Percentiles rank a stretch among this genome's conserved stretches.
Evolutionary conservation across 306 rosid species (phyloP).

Genomic region (Acacia confusa): DNA sequence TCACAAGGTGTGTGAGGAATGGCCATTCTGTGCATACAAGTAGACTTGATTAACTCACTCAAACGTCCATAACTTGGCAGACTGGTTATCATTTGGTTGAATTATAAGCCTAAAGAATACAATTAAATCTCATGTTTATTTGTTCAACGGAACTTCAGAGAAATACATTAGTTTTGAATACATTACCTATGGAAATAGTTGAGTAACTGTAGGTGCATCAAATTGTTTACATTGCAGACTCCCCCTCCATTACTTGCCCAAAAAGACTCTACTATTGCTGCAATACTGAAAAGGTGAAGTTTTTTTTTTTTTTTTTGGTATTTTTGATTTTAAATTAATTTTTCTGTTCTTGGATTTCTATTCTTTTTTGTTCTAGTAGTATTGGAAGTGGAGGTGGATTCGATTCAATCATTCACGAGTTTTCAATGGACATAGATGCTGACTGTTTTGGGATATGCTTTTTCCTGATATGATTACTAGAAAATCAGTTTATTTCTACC

Average conservation of each 20-base stretch:
- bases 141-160: constrained; percentile 28
- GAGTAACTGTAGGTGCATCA: constrained; percentile 20
- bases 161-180: too few relatives aligned
- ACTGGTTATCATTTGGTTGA: neutral
- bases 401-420: neutral
- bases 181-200: neutral
- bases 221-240: constrained; percentile 51
- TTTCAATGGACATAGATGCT: constrained; percentile 17
- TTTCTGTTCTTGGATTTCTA: neutral
- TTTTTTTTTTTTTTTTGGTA: neutral
- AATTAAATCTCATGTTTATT: constrained; percentile 20
- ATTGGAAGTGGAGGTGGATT: constrained; percentile 20
- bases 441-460: constrained; percentile 6
- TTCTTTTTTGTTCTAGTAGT: constrained; percentile 8
- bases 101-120: constrained; percentile 12
- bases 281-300: constrained; percentile 70
- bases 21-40: constrained; percentile 10
- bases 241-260: constrained; percentile 67
- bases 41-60: neutral
- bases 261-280: constrained; percentile 63
- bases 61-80: neutral
- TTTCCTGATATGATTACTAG: constrained; percentile 31
- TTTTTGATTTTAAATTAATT: neutral
- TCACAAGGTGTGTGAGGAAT: constrained; percentile 58
- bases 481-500: constrained; percentile 24